phyloP scores from a whole-genome alignment of 2,329 filamentous ascomycete species.

The Amphichorda felina region DNA sequence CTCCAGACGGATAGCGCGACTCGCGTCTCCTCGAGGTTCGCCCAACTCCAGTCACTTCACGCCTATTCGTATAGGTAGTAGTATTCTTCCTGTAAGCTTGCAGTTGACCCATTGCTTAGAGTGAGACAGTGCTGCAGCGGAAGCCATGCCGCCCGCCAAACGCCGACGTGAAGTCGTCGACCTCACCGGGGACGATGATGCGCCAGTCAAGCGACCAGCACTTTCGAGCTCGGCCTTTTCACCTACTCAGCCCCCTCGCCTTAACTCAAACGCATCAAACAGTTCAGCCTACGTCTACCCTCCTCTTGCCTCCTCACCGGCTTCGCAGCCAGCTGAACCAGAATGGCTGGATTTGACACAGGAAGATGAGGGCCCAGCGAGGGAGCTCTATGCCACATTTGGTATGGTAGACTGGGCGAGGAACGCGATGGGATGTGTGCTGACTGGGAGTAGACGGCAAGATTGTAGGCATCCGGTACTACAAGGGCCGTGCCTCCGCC shows the following conservation, averaged over 20 bases:
- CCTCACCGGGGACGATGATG: slow-evolving; percentile 24
- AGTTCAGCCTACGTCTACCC: no score
- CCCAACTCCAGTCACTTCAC: no score
- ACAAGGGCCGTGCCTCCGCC: slow-evolving; percentile 46
- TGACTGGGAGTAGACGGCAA: slow-evolving; percentile 24
- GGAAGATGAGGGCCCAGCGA: slow-evolving; percentile 23
- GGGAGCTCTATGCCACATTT: slow-evolving; percentile 35
- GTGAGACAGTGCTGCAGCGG: no score
- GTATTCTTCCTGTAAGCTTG: no score
- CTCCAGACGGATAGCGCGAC: no score
- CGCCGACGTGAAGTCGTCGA: slow-evolving; percentile 25
- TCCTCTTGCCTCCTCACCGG: no score
- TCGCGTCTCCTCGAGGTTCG: no score
- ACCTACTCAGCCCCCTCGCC: slow-evolving; percentile 3
- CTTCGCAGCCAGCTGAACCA: slow-evolving; percentile 61
- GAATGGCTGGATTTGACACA: slow-evolving; percentile 55
- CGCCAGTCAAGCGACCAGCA: slow-evolving; percentile 14
- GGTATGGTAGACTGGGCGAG: slow-evolving; percentile 17
- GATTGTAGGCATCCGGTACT: slow-evolving; percentile 45
- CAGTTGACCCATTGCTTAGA: no score
- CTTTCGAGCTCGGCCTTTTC: no score
- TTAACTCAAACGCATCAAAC: slow-evolving; percentile 1
- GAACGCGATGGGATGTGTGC: background rate
- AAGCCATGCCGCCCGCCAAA: slow-evolving; percentile 13
- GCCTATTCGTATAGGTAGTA: no score